phyloP scores from a whole-genome alignment of 1,284 basidiomycete species.

The Pterulicium gracile region DNA sequence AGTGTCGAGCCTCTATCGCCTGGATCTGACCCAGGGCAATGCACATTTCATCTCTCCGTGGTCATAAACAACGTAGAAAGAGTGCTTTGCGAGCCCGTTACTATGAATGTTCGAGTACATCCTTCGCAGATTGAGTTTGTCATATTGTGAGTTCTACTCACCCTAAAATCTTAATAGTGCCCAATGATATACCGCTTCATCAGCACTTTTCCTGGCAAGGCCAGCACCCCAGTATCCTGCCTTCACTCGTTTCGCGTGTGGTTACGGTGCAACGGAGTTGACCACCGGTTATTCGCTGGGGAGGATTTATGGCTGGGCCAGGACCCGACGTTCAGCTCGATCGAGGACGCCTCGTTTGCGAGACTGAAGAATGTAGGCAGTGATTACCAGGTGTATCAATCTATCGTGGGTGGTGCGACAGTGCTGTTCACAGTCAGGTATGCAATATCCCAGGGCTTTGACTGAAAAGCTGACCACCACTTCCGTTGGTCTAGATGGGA shows the following conservation, averaged over 20 bases:
- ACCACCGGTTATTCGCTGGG: slow-evolving; percentile 47
- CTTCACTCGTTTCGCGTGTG: slow-evolving; percentile 46
- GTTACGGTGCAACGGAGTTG: slow-evolving; percentile 38
- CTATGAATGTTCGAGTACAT: slow-evolving; percentile 34
- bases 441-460: slow-evolving; percentile 7
- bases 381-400: slow-evolving; percentile 38
- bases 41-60: slow-evolving; percentile 39
- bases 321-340: slow-evolving; percentile 45
- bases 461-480: slow-evolving; percentile 5
- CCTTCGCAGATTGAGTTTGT: slow-evolving; percentile 41
- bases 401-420: slow-evolving; percentile 36
- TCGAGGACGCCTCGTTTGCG: slow-evolving; percentile 43
- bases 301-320: slow-evolving; percentile 50
- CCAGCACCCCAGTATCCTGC: slow-evolving; percentile 34
- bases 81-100: slow-evolving; percentile 31
- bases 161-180: too few species aligned
- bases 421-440: slow-evolving; percentile 42
- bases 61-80: slow-evolving; percentile 42
- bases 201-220: slow-evolving; percentile 46
- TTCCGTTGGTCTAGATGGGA: slow-evolving; percentile 28
- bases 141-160: slow-evolving; percentile 36
- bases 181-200: too few species aligned
- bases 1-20: not conserved
- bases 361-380: slow-evolving; percentile 27
- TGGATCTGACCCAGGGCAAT: slow-evolving; percentile 24